phyloP scores from a whole-genome alignment of 306 rosid species.

The Crotalaria pallida region DNA sequence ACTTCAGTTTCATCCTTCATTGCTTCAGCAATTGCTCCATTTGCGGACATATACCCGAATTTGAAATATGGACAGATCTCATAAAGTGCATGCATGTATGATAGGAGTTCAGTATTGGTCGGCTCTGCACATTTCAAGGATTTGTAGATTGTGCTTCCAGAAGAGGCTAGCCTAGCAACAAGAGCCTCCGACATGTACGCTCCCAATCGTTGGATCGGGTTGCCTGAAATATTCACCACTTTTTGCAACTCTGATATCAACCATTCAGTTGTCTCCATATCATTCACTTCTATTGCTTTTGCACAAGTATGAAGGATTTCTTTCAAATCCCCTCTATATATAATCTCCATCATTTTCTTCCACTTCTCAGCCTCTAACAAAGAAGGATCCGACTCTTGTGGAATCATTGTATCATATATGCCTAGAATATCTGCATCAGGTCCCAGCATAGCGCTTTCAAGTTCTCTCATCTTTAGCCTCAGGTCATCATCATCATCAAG shows the following conservation, averaged over 20 bases:
- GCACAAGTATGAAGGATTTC: slow-evolving; percentile 76
- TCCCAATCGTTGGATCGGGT: slow-evolving; percentile 73
- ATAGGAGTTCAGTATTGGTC: slow-evolving; percentile 55
- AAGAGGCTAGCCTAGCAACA: slow-evolving; percentile 70
- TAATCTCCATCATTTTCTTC: slow-evolving; percentile 51
- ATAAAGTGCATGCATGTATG: slow-evolving; percentile 75
- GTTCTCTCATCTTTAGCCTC: slow-evolving; percentile 74
- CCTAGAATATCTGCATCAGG: slow-evolving; percentile 49
- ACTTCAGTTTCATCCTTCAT: slow-evolving; percentile 54
- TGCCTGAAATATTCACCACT: slow-evolving; percentile 78
- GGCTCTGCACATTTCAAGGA: slow-evolving; percentile 84
- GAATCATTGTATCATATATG: slow-evolving; percentile 18
- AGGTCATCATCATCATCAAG: slow-evolving; percentile 54
- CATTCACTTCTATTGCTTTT: slow-evolving; percentile 49
- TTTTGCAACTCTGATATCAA: slow-evolving; percentile 56
- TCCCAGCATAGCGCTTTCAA: slow-evolving; percentile 79
- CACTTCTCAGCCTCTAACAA: slow-evolving; percentile 45
- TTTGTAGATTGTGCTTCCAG: slow-evolving; percentile 78
- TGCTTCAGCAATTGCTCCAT: slow-evolving; percentile 91
- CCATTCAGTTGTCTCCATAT: slow-evolving; percentile 58
- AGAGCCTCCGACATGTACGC: slow-evolving; percentile 89
- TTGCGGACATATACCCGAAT: slow-evolving; percentile 86
- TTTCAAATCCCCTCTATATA: slow-evolving; percentile 61
- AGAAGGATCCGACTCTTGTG: slow-evolving; percentile 19
- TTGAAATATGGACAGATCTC: slow-evolving; percentile 84